phyloP scores from a whole-genome alignment of 345 rosid genomes.

The Moricandia arvensis region DNA sequence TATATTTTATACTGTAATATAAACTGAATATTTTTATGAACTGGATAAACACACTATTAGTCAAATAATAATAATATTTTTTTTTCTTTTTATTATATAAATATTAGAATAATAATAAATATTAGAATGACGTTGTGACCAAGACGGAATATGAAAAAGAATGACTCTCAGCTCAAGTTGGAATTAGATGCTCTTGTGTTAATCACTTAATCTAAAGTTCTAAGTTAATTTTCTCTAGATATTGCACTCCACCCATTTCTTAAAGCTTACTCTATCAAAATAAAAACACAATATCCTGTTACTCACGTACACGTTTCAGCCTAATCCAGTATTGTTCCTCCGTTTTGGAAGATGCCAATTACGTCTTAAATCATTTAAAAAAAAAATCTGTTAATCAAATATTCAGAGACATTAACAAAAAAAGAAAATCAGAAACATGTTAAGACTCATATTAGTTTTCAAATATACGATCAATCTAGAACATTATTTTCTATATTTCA shows the following conservation, averaged over 20 bases:
- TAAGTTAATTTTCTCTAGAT: conserved; percentile 1
- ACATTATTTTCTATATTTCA: too few relatives aligned
- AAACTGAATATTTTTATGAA: too few relatives aligned
- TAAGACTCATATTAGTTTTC: background rate
- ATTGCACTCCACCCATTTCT: conserved; percentile 12
- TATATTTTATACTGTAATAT: too few relatives aligned
- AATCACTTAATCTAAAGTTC: background rate
- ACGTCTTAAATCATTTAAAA: background rate
- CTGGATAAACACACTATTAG: background rate
- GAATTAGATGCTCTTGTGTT: conserved; percentile 19
- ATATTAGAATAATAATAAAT: too few relatives aligned
- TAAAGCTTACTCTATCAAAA: background rate
- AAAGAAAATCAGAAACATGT: background rate
- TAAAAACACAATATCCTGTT: background rate
- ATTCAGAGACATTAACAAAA: too few relatives aligned
- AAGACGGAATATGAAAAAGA: background rate
- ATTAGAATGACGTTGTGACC: conserved; percentile 1
- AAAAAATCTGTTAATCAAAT: too few relatives aligned
- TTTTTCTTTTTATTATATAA: too few relatives aligned
- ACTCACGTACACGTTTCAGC: background rate
- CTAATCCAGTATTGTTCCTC: background rate
- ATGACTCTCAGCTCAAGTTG: conserved; percentile 3
- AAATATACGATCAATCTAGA: too few relatives aligned
- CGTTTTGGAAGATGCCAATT: background rate
- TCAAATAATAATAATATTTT: background rate